Percentiles rank a stretch among this genome's conserved stretches.
These are phyloP conservation scores for Neurospora discreta DNA, from an alignment of 495 filamentous ascomycete species.

Conservation along the genomic window DNA sequence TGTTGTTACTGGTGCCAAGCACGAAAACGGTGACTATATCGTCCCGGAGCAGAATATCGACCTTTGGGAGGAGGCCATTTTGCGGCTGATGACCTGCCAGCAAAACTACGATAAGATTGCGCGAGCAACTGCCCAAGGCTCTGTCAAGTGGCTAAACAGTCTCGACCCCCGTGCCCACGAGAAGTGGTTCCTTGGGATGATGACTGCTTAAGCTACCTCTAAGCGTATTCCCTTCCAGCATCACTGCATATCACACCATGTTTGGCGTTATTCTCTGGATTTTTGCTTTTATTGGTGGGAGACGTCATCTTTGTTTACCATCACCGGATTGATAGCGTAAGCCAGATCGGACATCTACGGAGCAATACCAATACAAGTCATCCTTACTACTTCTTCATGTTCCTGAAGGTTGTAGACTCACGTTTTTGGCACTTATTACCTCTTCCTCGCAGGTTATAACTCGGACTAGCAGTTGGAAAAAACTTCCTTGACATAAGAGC, in stretches of 20 bases:
- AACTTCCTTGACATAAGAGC: not conserved
- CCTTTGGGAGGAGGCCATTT: constrained; percentile 11
- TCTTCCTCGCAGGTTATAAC: not conserved
- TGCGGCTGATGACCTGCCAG: constrained; percentile 11
- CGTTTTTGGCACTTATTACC: not conserved
- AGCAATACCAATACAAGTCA: not conserved
- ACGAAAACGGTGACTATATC: constrained; percentile 15
- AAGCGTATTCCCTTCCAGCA: not conserved
- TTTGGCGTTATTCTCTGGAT: not conserved
- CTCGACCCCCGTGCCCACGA: constrained; percentile 14
- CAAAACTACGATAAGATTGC: constrained; percentile 10
- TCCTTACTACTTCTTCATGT: not conserved
- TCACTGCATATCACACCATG: not conserved
- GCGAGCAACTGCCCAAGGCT: constrained; percentile 3
- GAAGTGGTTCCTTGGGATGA: constrained; percentile 21
- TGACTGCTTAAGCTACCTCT: constrained; percentile 1
- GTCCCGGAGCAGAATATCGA: constrained; percentile 17
- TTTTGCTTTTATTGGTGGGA: not conserved
- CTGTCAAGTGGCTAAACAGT: constrained; percentile 12
- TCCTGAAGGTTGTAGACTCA: not conserved
- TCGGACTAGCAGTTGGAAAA: not conserved
- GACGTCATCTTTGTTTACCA: not conserved
- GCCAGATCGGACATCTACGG: not conserved
- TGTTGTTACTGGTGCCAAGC: constrained; percentile 12
- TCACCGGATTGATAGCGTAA: not conserved